phyloP scores from a whole-genome alignment of 1,284 basidiomycete genomes.

The Trichosporon coremiiforme region DNA sequence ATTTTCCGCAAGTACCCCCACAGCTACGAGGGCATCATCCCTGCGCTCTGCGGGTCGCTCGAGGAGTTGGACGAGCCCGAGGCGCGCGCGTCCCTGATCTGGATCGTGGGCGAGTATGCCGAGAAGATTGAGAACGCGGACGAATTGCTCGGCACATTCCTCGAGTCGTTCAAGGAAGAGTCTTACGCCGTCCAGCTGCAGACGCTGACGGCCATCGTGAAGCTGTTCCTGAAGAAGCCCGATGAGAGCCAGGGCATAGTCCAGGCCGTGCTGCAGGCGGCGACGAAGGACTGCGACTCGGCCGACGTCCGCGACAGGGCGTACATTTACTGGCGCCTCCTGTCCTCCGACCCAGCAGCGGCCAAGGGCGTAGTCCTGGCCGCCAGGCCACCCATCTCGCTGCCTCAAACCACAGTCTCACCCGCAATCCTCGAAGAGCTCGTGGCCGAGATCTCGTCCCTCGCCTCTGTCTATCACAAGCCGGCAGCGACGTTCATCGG shows the following conservation, averaged over 20 bases:
- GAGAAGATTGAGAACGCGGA: conserved; percentile 95
- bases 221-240: conserved; percentile 94
- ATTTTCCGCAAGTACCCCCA: conserved; percentile 97
- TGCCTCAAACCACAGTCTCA: conserved; percentile 86
- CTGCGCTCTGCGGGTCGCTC: conserved; percentile 85
- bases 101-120: conserved; percentile 97
- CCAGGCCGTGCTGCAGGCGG: conserved; percentile 93
- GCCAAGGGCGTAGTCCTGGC: conserved; percentile 95
- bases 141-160: conserved; percentile 88
- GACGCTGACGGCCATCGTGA: conserved; percentile 91
- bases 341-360: conserved; percentile 89
- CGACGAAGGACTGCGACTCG: conserved; percentile 96
- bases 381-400: conserved; percentile 85
- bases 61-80: conserved; percentile 95
- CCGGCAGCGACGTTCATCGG: conserved; percentile 90
- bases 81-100: conserved; percentile 94
- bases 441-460: conserved; percentile 77
- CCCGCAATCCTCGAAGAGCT: conserved; percentile 91
- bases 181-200: conserved; percentile 86
- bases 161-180: conserved; percentile 94
- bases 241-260: conserved; percentile 87
- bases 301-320: conserved; percentile 92
- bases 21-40: conserved; percentile 93
- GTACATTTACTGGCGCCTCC: conserved; percentile 93
- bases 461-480: conserved; percentile 95